Conservation (phyloP, 768 basidiomycete species). For the Dictyophora rubrovolvata region DNA sequence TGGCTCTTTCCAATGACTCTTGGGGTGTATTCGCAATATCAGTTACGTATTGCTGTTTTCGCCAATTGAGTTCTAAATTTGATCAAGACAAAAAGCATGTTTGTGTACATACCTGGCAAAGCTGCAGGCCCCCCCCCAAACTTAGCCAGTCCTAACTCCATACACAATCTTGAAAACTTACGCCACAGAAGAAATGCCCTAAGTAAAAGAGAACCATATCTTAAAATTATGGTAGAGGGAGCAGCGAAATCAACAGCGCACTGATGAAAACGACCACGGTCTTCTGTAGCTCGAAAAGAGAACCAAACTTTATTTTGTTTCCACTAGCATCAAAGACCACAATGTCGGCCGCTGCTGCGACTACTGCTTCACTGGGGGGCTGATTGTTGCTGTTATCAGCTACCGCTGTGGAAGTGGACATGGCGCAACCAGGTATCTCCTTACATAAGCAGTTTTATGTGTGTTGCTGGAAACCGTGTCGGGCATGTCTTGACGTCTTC, state of each 20-base stretch:
- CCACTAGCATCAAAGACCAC: slow-evolving; percentile 39
- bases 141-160: neutral
- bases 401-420: neutral
- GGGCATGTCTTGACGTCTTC: too few species aligned
- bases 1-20: slow-evolving; percentile 30
- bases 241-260: slow-evolving; percentile 16
- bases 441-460: neutral
- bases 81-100: too few species aligned
- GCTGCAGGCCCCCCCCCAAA: slow-evolving; percentile 22
- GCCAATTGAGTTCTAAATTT: neutral
- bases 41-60: slow-evolving; percentile 35
- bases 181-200: slow-evolving; percentile 64
- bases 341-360: slow-evolving; percentile 29
- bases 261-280: slow-evolving; percentile 58
- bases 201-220: neutral
- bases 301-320: slow-evolving; percentile 39
- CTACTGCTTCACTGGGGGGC: neutral
- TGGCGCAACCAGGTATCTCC: neutral
- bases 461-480: too few species aligned
- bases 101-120: slow-evolving; percentile 30
- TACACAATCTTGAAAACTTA: slow-evolving; percentile 20
- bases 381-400: neutral
- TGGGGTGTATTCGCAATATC: slow-evolving; percentile 33
- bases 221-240: neutral
- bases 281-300: slow-evolving; percentile 37